A percentile compares a stretch with the other conserved stretches of the same genome.
Conservation (phyloP, 1,284 basidiomycete genomes). For the Tilletia setariae region DNA sequence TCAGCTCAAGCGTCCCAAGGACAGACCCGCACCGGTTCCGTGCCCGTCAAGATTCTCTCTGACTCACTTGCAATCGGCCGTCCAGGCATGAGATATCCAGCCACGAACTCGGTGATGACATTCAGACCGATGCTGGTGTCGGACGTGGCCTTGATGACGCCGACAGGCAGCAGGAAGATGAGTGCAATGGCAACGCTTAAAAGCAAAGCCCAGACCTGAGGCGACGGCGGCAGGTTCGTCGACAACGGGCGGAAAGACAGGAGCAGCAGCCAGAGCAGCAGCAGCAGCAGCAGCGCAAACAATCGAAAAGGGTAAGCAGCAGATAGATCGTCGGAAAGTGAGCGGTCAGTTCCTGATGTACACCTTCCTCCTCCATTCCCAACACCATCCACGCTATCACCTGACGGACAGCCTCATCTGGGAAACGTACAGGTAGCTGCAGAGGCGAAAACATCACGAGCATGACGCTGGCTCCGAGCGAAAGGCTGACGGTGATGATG, state of each 20-base stretch:
- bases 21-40: no score
- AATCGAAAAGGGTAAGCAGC: no score
- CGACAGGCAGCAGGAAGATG: constrained; percentile 55
- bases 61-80: constrained; percentile 56
- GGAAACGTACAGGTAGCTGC: constrained; percentile 48
- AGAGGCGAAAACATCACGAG: constrained; percentile 47
- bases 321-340: no score
- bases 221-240: neutral
- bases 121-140: constrained; percentile 57
- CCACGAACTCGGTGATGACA: constrained; percentile 46
- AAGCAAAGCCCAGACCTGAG: constrained; percentile 57
- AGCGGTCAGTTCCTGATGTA: no score
- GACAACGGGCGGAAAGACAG: no score
- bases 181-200: constrained; percentile 57
- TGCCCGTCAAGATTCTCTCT: neutral
- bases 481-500: constrained; percentile 37
- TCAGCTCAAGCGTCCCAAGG: neutral
- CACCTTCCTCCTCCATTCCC: no score
- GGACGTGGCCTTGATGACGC: constrained; percentile 59
- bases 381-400: no score
- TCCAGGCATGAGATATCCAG: constrained; percentile 59
- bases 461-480: constrained; percentile 53
- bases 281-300: no score
- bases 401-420: no score
- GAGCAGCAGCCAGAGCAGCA: no score